Base-by-base conservation (phyloP, 768 basidiomycete genomes). In the Dictyophora rubrovolvata region DNA sequence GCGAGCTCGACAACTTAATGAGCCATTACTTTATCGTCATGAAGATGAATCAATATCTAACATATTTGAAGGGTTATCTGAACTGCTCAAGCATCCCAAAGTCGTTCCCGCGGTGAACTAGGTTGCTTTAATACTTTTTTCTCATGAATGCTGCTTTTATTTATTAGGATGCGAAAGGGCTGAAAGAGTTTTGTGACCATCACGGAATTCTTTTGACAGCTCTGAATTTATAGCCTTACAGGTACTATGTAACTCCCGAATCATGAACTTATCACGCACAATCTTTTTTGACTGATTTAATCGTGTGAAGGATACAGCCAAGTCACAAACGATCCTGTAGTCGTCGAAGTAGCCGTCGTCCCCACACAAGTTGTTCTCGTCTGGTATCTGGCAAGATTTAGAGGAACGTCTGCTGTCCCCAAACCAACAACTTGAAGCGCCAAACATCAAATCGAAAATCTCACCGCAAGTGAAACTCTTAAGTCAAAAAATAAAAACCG, bases 201-300 rank as follows among this genome's bases (percentile, higher is more conserved):
- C 80, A 80, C 62, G 79, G 77, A 5, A 81, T 83, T 48, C 63
- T 71, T 0, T 61, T 81, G 12, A 74, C 73, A 1, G 80, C 80
- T 1, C n/a, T n/a, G n/a, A n/a, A n/a, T n/a, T n/a, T 83, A 81
- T 60, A 70, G 74, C 3, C 79, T 79, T 6, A 76, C 73, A 23
- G 77, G 77, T 76, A 55, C 7, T 22, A n/a, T 20, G 5, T 20
- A 18, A 20, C 53, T 8, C 17, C 2, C n/a, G n/a, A 35, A 54
- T 54, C 18, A 8, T n/a, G n/a, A n/a, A n/a, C n/a, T n/a, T n/a
- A n/a, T 21, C 34, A n/a, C n/a, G n/a, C n/a, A n/a, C n/a, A n/a
- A n/a, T n/a, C n/a, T n/a, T n/a, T 22, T 17, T 42, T 5, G 11
- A 48, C 51, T 42, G 20, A 16, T 33, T n/a, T 20, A 64, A 56